Evolutionary conservation across 805 yeast species (phyloP).

Genomic region (Ogataea polymorpha): DNA sequence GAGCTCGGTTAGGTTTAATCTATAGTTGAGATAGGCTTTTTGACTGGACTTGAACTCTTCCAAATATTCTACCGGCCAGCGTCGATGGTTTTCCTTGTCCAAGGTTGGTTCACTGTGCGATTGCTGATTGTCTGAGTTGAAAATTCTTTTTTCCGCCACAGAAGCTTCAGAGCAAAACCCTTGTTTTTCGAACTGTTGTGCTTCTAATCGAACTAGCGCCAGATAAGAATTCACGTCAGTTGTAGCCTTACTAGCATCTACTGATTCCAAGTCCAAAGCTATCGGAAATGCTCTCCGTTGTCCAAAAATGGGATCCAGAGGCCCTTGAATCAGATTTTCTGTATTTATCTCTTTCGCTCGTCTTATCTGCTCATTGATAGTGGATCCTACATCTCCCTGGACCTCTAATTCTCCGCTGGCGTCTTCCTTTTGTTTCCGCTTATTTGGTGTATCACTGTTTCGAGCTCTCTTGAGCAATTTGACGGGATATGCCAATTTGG

Average conservation of each 20-base stretch:
- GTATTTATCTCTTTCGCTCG: slow-evolving; percentile 1
- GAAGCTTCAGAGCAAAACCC: not conserved
- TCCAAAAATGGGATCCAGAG: slow-evolving; percentile 36
- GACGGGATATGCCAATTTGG: no score
- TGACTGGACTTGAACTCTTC: slow-evolving; percentile 16
- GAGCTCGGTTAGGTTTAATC: slow-evolving; percentile 21
- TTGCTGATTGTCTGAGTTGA: no score
- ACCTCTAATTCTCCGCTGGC: slow-evolving; percentile 6
- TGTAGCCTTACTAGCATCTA: slow-evolving; percentile 20
- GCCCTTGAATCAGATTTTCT: slow-evolving; percentile 26
- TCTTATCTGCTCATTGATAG: slow-evolving; percentile 12
- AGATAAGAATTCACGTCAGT: slow-evolving; percentile 31
- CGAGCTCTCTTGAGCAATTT: not conserved
- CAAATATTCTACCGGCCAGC: slow-evolving; percentile 13
- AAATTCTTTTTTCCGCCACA: no score
- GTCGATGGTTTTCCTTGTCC: no score
- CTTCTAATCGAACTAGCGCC: slow-evolving; percentile 33
- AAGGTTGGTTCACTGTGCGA: no score
- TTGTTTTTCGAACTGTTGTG: slow-evolving; percentile 20
- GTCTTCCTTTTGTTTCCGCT: not conserved
- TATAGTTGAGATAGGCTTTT: slow-evolving; percentile 17
- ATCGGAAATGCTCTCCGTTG: slow-evolving; percentile 37
- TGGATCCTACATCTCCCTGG: slow-evolving; percentile 5
- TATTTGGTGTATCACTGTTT: not conserved
- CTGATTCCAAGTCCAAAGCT: slow-evolving; percentile 15